Percentiles rank a stretch among this genome's conserved stretches.
Evolutionary conservation across 495 filamentous ascomycete genomes (phyloP).

Genomic region (Lepraria neglecta): DNA sequence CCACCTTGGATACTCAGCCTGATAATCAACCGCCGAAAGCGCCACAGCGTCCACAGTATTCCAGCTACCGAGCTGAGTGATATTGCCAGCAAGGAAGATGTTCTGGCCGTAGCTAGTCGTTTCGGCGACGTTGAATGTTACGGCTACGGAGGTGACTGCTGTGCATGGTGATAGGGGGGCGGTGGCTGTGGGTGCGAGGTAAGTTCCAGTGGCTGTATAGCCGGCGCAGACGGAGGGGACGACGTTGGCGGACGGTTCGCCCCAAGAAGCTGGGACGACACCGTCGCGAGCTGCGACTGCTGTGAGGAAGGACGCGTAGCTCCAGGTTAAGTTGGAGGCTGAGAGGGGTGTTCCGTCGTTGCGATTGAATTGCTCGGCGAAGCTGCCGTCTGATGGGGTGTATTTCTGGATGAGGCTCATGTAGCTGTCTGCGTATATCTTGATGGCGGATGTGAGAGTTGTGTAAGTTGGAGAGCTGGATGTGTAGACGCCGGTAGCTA

Average conservation of each 20-base stretch:
- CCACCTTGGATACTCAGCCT: slow-evolving; percentile 52
- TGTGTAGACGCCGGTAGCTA: slow-evolving; percentile 36
- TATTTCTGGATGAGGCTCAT: slow-evolving; percentile 44
- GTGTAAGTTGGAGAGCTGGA: slow-evolving; percentile 36
- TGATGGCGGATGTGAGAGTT: slow-evolving; percentile 39
- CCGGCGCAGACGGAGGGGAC: slow-evolving; percentile 50
- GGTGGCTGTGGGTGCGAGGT: slow-evolving; percentile 41
- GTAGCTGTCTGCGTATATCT: slow-evolving; percentile 47
- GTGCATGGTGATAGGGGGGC: slow-evolving; percentile 35
- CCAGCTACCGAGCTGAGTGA: slow-evolving; percentile 52
- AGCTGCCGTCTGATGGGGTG: slow-evolving; percentile 44
- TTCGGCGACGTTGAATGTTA: slow-evolving; percentile 54
- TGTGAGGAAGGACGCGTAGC: slow-evolving; percentile 58
- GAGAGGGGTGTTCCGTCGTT: slow-evolving; percentile 47
- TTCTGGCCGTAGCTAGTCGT: slow-evolving; percentile 53
- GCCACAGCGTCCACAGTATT: slow-evolving; percentile 43
- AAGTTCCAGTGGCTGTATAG: slow-evolving; percentile 51
- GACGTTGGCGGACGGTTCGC: slow-evolving; percentile 45
- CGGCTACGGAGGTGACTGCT: slow-evolving; percentile 42
- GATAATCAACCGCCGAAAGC: slow-evolving; percentile 50
- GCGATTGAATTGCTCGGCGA: slow-evolving; percentile 57
- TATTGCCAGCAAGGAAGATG: slow-evolving; percentile 53
- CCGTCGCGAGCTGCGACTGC: slow-evolving; percentile 41
- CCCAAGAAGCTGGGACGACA: slow-evolving; percentile 49
- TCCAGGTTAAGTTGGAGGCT: slow-evolving; percentile 61